These are phyloP conservation scores for Dictyostelium firmibasis DNA, from an alignment of 78 protist species.

Conservation along the genomic window DNA sequence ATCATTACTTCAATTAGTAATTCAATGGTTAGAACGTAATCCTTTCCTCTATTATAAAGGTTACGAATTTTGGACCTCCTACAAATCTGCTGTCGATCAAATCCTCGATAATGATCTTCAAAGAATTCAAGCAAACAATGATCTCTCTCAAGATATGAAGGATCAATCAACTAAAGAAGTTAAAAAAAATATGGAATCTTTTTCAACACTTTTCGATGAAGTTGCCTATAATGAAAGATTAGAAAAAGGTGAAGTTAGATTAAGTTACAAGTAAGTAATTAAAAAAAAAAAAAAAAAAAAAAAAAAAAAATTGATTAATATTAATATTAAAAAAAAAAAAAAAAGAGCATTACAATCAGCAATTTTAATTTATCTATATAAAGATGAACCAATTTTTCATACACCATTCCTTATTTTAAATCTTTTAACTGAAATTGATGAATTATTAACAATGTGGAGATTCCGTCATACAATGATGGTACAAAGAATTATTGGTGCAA, in stretches of 20 bases:
- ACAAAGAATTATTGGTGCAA: slow-evolving; percentile 88
- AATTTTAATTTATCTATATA: slow-evolving; percentile 75
- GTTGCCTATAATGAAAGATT: slow-evolving; percentile 43
- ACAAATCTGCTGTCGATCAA: slow-evolving; percentile 45
- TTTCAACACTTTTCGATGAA: slow-evolving; percentile 70
- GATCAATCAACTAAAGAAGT: slow-evolving; percentile 47
- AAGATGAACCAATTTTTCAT: slow-evolving; percentile 77
- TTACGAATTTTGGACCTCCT: slow-evolving; percentile 73
- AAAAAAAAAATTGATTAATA: neutral
- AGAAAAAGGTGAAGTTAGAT: slow-evolving; percentile 75
- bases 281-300: neutral
- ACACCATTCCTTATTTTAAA: slow-evolving; percentile 56
- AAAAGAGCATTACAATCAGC: slow-evolving; percentile 80
- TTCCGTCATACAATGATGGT: slow-evolving; percentile 87
- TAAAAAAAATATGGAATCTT: slow-evolving; percentile 41
- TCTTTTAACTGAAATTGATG: slow-evolving; percentile 81
- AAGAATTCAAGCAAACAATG: slow-evolving; percentile 4
- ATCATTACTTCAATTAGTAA: slow-evolving; percentile 57
- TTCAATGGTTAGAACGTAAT: slow-evolving; percentile 88
- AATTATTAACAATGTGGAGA: slow-evolving; percentile 82
- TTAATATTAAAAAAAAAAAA: neutral
- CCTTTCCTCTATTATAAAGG: slow-evolving; percentile 66
- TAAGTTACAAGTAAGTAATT: slow-evolving; percentile 60
- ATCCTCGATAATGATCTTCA: slow-evolving; percentile 55
- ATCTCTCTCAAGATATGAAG: slow-evolving; percentile 35